Evolutionary conservation across 306 rosid genomes (phyloP).

Genomic region (Heteromeles arbutifolia): DNA sequence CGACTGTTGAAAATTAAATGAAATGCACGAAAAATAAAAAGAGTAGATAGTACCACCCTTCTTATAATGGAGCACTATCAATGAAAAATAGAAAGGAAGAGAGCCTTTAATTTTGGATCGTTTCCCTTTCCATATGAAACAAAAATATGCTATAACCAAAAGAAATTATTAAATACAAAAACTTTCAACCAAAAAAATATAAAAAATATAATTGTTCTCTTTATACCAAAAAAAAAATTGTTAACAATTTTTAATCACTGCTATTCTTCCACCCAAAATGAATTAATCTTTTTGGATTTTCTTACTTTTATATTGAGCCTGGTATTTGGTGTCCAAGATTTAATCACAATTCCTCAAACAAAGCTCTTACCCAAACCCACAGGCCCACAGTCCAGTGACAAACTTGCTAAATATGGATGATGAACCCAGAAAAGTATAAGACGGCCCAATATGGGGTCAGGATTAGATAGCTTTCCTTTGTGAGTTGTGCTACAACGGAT

Average conservation of each 20-base stretch:
- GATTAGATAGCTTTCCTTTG: too few relatives aligned
- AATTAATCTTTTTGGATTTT: background rate
- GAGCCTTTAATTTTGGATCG: background rate
- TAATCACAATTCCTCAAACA: too few relatives aligned
- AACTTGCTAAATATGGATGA: background rate
- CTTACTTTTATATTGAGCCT: background rate
- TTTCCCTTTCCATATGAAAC: conserved; percentile 2
- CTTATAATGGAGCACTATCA: background rate
- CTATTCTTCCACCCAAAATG: background rate
- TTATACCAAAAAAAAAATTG: background rate
- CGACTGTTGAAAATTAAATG: too few relatives aligned
- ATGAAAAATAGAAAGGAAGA: background rate
- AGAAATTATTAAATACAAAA: background rate
- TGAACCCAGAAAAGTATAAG: background rate
- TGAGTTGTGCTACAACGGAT: too few relatives aligned
- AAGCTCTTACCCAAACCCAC: background rate
- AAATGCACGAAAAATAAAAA: too few relatives aligned
- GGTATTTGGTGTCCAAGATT: background rate
- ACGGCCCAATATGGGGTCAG: background rate
- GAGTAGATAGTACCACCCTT: too few relatives aligned
- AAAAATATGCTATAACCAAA: background rate
- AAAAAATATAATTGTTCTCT: too few relatives aligned
- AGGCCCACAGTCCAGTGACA: background rate
- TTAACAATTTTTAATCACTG: background rate
- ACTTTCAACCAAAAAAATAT: background rate